Base-by-base conservation (phyloP, 768 basidiomycete species). In the Russula griseocarnosa region DNA sequence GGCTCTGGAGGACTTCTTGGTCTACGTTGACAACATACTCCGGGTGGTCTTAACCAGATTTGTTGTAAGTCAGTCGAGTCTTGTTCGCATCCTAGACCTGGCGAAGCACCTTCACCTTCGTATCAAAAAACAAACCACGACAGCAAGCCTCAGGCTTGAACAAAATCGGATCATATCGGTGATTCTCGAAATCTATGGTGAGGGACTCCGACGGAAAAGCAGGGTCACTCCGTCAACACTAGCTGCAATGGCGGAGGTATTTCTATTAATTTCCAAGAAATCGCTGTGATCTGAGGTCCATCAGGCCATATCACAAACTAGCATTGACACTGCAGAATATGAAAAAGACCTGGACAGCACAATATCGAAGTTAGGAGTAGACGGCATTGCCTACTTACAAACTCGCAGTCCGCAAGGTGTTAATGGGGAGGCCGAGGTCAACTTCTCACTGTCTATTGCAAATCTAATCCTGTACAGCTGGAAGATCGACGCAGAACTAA, bases 1-100 rank as follows among this genome's bases (percentile, higher is more conserved):
- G 64, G 13, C 16, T 53, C 38, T 47, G 22, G 18, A 88, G 88
- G 86, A 87, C 44, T 71, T 92, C 53, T 70, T 90, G 13, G 67
- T 75, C 3, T 82, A 80, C 67, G 69, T 80, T n/a, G 87, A 89
- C 65, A 83, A 80, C 4, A 75, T 85, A n/a, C 73, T 91, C 24
- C 79, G 87, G 52, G 78, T 79, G 3, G 73, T 78, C 16, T 69
- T 88, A 55, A 76, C 76, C 42, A 79, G 86, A 58, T 79, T 84
- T 61, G 64, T 73, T 49, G 77, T 87, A n/a, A 74, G 75, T 10
- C 71, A 74, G 5, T 66, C 71, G 28, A 77, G 76, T 56, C 70
- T 89, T 26, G 75, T 74, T 9, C 77, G 76, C 5, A 73, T 88
- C 0, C 73, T 88, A 69, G 67, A 80, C 38, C 81, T 81, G 28